Evolutionary conservation across 306 rosid genomes (phyloP), one percentile per base, ranked within the genome.

Genomic region (Prunus davidiana): DNA sequence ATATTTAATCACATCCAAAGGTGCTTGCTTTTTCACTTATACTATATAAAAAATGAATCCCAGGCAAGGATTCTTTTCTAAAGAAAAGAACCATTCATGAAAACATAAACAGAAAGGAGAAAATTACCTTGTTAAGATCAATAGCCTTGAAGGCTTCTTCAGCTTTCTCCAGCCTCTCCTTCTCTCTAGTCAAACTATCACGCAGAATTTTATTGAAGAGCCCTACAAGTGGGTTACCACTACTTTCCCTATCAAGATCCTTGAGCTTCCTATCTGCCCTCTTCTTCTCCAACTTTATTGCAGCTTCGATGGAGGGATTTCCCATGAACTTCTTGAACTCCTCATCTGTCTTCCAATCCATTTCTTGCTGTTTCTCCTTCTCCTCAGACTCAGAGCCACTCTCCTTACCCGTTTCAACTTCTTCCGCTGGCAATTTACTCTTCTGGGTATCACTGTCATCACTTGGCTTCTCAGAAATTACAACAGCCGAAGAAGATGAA

Each of bases 281-380:
- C 79, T 93, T 91, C 87, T 91, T 93, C 86, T 93, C 98, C 79
- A 93, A 86, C 87, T 90, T 93, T 34, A 93, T 90, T 14, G 98
- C 97, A 0, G 97, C 97, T 85, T 93, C 96, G 22, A 93, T 86
- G 0, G 98, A 91, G 57, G 93, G 98, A 63, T 85, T 91, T 1
- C 96, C 94, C 93, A 90, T 90, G 76, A 93, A 90, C 65, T 85
- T 89, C 91, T 91, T 93, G 62, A 93, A 93, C 76, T 91, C 97
- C 73, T 84, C 90, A 65, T 93, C 98, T 2, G 78, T 86, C 78
- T 90, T 92, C 97, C 97, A 92, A 73, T 92, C 97, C 76, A 56
- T 66, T 61, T 92, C 96, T 38, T 88, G 97, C 67, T 82, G 91
- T 18, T 83, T 78, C 81, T 88, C 79, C n/a, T 77, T 73, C 69